These are phyloP conservation scores for Protomyces arabidopsidicola DNA, from an alignment of 1,139 yeast genomes.

Conservation along the genomic window DNA sequence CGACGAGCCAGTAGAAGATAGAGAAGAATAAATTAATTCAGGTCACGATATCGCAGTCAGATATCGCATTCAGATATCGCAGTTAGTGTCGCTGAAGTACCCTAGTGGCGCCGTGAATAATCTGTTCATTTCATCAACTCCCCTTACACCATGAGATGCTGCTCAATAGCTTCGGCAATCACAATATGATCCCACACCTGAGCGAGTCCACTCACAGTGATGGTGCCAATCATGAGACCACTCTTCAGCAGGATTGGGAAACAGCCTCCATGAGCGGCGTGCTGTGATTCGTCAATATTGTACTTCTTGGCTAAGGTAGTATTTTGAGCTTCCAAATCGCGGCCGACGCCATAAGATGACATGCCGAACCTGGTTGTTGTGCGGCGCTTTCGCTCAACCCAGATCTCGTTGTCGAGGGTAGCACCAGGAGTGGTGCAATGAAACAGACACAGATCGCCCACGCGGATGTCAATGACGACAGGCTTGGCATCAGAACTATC, in stretches of 20 bases:
- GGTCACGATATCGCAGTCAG: too few relatives aligned
- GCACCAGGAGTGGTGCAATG: slow-evolving; percentile 31
- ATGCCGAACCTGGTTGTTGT: slow-evolving; percentile 31
- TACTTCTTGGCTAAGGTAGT: slow-evolving; percentile 13
- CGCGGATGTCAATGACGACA: slow-evolving; percentile 30
- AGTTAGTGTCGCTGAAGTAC: too few relatives aligned
- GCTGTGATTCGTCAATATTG: slow-evolving; percentile 2
- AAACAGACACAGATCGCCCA: slow-evolving; percentile 29
- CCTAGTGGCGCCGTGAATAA: too few relatives aligned
- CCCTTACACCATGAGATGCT: background rate
- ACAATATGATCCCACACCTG: slow-evolving; percentile 14
- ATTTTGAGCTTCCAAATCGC: background rate
- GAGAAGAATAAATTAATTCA: too few relatives aligned
- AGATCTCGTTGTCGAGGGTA: slow-evolving; percentile 30
- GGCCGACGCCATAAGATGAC: slow-evolving; percentile 17
- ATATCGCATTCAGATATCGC: too few relatives aligned
- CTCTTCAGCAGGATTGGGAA: slow-evolving; percentile 3
- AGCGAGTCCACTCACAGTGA: slow-evolving; percentile 18
- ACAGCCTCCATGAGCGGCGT: slow-evolving; percentile 26
- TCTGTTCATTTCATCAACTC: too few relatives aligned
- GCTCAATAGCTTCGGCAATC: background rate
- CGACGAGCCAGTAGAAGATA: background rate
- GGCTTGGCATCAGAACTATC: slow-evolving; percentile 5
- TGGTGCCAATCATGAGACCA: slow-evolving; percentile 7
- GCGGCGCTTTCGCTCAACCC: slow-evolving; percentile 31